These are phyloP conservation scores for Circinella minor DNA, from an alignment of 371 early-diverging fungal genomes.

Conservation along the genomic window DNA sequence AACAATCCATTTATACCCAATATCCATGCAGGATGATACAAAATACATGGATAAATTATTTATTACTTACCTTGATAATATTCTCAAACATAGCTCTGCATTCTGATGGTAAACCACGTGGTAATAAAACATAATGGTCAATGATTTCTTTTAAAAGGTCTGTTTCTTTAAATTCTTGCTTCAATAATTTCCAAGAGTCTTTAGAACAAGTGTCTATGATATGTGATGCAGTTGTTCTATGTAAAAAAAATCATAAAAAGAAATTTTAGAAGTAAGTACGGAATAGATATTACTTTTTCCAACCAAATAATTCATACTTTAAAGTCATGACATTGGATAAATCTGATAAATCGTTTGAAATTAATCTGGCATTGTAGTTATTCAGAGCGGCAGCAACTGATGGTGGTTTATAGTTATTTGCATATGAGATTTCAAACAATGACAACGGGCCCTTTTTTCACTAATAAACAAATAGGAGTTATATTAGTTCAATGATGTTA, in stretches of 20 bases:
- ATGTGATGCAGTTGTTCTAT: not conserved
- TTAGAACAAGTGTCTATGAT: not conserved
- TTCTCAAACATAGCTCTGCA: conserved; percentile 4
- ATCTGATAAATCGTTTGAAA: not conserved
- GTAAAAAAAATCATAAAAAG: not conserved
- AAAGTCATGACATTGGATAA: not conserved
- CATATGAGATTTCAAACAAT: not conserved
- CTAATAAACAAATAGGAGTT: not conserved
- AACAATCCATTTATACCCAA: not conserved
- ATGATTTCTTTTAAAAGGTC: not conserved
- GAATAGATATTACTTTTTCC: not conserved
- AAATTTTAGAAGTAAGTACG: not conserved
- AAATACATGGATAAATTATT: not conserved
- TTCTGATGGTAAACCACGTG: not conserved
- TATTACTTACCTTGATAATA: conserved; percentile 6
- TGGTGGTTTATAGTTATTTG: not conserved
- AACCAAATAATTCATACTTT: not conserved
- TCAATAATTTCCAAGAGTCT: not conserved
- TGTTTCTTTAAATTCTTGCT: not conserved
- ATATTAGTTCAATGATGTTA: not conserved
- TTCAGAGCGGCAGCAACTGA: not conserved
- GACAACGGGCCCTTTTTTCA: not conserved
- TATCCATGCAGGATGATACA: not conserved
- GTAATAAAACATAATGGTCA: not conserved
- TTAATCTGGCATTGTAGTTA: not conserved